phyloP scores from a whole-genome alignment of 192 early-diverging fungal species.

The Podila clonocystis region DNA sequence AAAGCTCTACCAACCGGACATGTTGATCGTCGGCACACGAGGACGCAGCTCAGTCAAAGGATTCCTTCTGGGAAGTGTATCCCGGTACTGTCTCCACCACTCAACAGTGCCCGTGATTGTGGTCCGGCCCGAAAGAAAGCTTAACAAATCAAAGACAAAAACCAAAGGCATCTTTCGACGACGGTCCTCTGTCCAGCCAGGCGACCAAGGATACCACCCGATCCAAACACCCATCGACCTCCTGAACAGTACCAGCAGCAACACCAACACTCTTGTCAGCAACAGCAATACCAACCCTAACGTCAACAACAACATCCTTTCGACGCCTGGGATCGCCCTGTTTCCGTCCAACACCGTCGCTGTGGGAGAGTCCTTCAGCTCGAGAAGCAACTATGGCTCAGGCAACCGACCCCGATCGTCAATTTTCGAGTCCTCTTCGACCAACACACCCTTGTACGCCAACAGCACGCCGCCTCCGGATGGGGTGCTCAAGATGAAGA shows the following conservation, averaged over 20 bases:
- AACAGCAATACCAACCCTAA: background rate
- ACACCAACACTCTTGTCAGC: background rate
- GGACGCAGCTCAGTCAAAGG: constrained; percentile 73
- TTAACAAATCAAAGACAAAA: constrained; percentile 50
- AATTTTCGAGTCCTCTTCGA: background rate
- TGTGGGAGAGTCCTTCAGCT: background rate
- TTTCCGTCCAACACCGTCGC: constrained; percentile 3
- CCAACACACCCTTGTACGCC: background rate
- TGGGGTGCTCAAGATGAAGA: constrained; percentile 44
- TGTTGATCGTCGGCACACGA: constrained; percentile 78
- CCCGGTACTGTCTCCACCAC: constrained; percentile 75
- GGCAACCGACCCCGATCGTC: constrained; percentile 1
- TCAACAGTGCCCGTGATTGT: constrained; percentile 74
- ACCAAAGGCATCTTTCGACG: constrained; percentile 46
- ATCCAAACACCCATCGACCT: constrained; percentile 22
- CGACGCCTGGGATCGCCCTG: background rate
- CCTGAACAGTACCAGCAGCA: constrained; percentile 3
- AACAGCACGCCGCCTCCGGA: constrained; percentile 35
- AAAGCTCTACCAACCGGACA: constrained; percentile 67
- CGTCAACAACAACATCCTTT: background rate
- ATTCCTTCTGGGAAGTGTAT: constrained; percentile 74
- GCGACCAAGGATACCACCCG: constrained; percentile 21
- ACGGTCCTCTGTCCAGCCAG: constrained; percentile 16
- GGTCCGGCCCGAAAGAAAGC: constrained; percentile 62
- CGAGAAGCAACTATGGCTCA: background rate